Percentiles rank a stretch among this genome's conserved stretches.
Conservation (phyloP, 495 filamentous ascomycete species). For the Penicillium steckii region DNA sequence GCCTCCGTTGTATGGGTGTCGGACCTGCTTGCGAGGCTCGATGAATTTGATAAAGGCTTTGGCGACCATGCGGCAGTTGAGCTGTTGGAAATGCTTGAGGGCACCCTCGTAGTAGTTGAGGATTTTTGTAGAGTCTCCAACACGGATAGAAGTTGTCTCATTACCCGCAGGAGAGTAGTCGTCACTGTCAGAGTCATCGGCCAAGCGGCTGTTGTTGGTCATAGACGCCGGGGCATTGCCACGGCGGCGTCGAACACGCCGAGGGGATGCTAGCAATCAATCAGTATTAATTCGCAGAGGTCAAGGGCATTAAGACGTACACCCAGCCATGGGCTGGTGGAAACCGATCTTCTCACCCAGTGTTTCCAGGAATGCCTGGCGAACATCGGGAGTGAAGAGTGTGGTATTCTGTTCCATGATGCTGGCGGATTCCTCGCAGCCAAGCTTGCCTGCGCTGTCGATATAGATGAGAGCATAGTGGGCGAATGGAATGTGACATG, state of each 20-base stretch:
- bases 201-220: slow-evolving; percentile 18
- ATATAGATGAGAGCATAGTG: slow-evolving; percentile 46
- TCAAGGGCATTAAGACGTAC: slow-evolving; percentile 19
- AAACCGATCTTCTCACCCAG: slow-evolving; percentile 33
- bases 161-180: slow-evolving; percentile 20
- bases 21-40: slow-evolving; percentile 78
- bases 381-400: slow-evolving; percentile 38
- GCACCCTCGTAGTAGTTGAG: slow-evolving; percentile 40
- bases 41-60: slow-evolving; percentile 82
- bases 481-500: slow-evolving; percentile 32
- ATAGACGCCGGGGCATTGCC: slow-evolving; percentile 20
- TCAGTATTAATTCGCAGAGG: neutral
- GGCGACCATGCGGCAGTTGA: slow-evolving; percentile 63
- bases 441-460: slow-evolving; percentile 37
- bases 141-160: slow-evolving; percentile 37
- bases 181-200: slow-evolving; percentile 30
- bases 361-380: slow-evolving; percentile 39
- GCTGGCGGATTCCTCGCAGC: slow-evolving; percentile 37
- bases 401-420: slow-evolving; percentile 34
- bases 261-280: slow-evolving; percentile 17
- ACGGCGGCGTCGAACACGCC: slow-evolving; percentile 35
- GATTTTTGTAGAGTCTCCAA: slow-evolving; percentile 40
- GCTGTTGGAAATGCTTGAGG: slow-evolving; percentile 70
- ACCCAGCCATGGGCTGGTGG: slow-evolving; percentile 26
- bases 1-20: slow-evolving; percentile 62